phyloP scores from a whole-genome alignment of 1,139 yeast species.

The Debaryomycetaceae sp. region DNA sequence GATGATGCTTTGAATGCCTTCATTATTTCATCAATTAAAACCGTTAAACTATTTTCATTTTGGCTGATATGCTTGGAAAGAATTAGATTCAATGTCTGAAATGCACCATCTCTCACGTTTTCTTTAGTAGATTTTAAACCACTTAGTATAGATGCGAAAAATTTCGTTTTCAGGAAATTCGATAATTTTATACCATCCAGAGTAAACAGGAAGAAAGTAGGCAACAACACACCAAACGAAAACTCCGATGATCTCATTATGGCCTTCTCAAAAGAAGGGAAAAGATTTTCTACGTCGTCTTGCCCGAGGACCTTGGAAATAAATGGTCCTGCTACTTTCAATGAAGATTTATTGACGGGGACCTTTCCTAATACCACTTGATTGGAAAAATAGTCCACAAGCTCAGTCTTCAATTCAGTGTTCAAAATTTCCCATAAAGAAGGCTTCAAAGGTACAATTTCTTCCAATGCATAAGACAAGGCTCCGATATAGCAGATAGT shows the following conservation, averaged over 20 bases:
- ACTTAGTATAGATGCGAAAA: conserved; percentile 57
- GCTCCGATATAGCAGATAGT: conserved; percentile 33
- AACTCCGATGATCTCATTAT: conserved; percentile 79
- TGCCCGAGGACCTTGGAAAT: conserved; percentile 39
- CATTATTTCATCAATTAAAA: conserved; percentile 49
- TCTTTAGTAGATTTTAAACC: conserved; percentile 74
- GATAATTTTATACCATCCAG: conserved; percentile 18
- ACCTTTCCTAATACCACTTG: conserved; percentile 46
- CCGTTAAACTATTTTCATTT: conserved; percentile 13
- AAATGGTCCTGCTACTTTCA: conserved; percentile 30
- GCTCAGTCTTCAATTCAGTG: conserved; percentile 13
- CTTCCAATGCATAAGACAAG: conserved; percentile 34
- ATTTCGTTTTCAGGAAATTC: conserved; percentile 36
- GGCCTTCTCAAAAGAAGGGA: conserved; percentile 72
- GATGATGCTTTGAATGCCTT: conserved; percentile 60
- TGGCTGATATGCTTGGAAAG: conserved; percentile 4
- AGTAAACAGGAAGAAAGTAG: conserved; percentile 43
- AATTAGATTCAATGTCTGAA: conserved; percentile 30
- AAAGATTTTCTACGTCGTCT: conserved; percentile 42
- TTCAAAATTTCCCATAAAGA: conserved; percentile 25
- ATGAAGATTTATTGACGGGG: conserved; percentile 10
- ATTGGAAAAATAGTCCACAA: conserved; percentile 19
- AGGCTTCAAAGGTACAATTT: conserved; percentile 41
- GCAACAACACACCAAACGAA: conserved; percentile 53
- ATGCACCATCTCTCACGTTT: conserved; percentile 53